Evolutionary conservation across 2,329 filamentous ascomycete genomes (phyloP), one percentile per base, ranked within the genome.

Genomic region (Phaeosphaeriaceae sp.): DNA sequence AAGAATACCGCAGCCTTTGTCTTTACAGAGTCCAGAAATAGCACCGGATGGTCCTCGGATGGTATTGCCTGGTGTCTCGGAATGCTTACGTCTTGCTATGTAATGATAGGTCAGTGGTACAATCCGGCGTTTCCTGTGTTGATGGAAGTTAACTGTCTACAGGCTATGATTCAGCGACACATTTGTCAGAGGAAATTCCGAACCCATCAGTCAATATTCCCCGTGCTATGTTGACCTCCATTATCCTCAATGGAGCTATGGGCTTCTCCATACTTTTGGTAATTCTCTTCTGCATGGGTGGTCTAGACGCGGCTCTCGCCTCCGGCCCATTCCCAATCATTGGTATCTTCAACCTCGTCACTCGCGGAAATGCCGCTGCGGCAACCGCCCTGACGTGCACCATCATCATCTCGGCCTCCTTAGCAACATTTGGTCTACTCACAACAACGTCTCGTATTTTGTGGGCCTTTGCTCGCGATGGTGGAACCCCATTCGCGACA

Each of bases 331-430:
- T 83, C 21, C 61, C 66, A 0, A 66, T 69, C 56, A 56, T 72
- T 47, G 54, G 60, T 15, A 63, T 72, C 28, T 62, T 68, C 54
- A 40, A 50, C 2, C 47, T 66, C 4, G 66, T 63, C 16, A 60
- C 43, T 7, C 20, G 34, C 20, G 45, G 29, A 9, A 13, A 17
- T 9, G 42, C 52, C 12, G 26, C n/a, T 9, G 75, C 74, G 1
- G 74, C 77, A 5, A 77, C 74, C 15, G 71, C 74, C 7, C 76
- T 83, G 66, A 69, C 48, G 7, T 17, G 37, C 6, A 37, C 52
- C 1, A 26, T 60, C 12, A 28, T 49, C 11, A 46, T 64, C 23
- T 62, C 71, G 46, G 55, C 58, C 16, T 62, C 72, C 52, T 63
- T 47, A 13, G 60, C 65, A 6, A 66, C 57, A 1, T 50, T 73